phyloP scores from a whole-genome alignment of 1,284 basidiomycete genomes.

The Tilletia walkeri region DNA sequence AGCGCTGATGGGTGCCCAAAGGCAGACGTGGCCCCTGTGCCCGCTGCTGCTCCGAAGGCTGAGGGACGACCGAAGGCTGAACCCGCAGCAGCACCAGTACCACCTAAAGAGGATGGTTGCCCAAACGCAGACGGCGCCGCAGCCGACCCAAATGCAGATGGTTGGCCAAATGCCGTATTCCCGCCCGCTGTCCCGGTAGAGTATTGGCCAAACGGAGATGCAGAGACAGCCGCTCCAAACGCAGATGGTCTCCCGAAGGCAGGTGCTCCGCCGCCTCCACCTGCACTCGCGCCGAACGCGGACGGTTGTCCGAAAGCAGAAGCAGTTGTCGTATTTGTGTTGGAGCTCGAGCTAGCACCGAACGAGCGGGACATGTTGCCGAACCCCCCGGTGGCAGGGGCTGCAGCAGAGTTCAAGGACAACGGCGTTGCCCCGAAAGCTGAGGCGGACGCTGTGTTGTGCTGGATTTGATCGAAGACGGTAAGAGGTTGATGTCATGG shows the following conservation, averaged over 20 bases:
- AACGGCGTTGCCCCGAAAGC: background rate
- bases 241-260: background rate
- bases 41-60: background rate
- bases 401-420: background rate
- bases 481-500: background rate
- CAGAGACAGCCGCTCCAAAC: background rate
- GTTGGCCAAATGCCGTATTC: background rate
- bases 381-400: background rate
- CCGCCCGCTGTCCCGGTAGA: background rate
- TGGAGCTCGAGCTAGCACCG: background rate
- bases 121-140: background rate
- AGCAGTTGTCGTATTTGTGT: too few species aligned
- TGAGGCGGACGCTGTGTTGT: background rate
- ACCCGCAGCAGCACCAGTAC: background rate
- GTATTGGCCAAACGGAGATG: background rate
- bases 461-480: background rate
- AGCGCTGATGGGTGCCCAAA: background rate
- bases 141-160: background rate
- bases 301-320: constrained; percentile 9
- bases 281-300: constrained; percentile 2
- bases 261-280: background rate
- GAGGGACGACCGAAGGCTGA: constrained; percentile 2
- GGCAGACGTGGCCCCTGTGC: background rate
- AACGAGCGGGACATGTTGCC: constrained; percentile 11
- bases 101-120: too few species aligned